Base-by-base conservation (phyloP, 129 eudicot genomes). In the Lactuca sativa region DNA sequence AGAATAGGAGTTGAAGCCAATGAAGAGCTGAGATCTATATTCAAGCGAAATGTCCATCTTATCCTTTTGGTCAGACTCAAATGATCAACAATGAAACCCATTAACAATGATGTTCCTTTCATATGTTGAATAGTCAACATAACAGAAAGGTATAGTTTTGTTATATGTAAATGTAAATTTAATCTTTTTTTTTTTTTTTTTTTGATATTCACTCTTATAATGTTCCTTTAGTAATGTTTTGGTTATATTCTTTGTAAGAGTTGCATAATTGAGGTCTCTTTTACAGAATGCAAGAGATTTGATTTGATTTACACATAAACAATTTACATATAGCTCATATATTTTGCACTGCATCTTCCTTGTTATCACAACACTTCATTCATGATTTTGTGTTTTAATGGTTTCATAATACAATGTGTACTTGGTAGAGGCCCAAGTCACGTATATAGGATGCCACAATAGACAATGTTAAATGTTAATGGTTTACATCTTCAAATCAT, bases 1-100 rank as follows among this genome's bases (percentile, higher is more conserved):
- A 92, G 96, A 78, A 92, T 92, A 72, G 97, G 97, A 4, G 59
- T 88, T 18, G 97, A 92, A 78, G 97, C 97, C n/a, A 92, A 88
- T 16, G 91, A 89, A 71, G 96, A 92, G 78, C 79, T 92, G 62
- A 82, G 95, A 70, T 78, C 96, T 41, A 86, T 92, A 74, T 92
- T 86, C 36, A 92, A 92, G 71, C 81, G 91, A 60, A 62, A 80
- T 53, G 97, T 92, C 47, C 97, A 92, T 82, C 87, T 92, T 40
- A 82, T 86, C 58, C 89, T 92, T 54, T 73, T 80, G 80, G 97
- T 88, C 72, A 81, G 83, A 84, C 80, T 87, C 17, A 82, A 86
- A 76, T 80, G 82, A 82, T 10, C 48, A 65, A 38, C 6, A 31
- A 53, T 7, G 34, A 21, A 33, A 43, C 16, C 32, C 59, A 17